A percentile compares a stretch with the other conserved stretches of the same genome.
phyloP scores from a whole-genome alignment of 2,329 filamentous ascomycete genomes.

The Pseudocercospora pini-densiflorae region DNA sequence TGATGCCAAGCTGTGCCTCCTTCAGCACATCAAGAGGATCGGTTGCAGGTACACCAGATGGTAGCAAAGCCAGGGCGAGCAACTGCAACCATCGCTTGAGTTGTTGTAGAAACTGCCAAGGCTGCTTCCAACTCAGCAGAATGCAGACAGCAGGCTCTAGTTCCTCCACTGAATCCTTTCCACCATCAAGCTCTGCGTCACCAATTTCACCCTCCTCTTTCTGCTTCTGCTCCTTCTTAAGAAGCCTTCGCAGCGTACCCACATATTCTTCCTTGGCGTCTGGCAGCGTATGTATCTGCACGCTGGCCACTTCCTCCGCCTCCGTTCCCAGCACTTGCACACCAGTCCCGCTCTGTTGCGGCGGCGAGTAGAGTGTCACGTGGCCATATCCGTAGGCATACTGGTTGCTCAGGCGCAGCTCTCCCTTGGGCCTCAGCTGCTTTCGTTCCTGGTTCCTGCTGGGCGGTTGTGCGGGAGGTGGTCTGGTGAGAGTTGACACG shows the following conservation, averaged over 20 bases:
- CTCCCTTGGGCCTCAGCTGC: slow-evolving; percentile 33
- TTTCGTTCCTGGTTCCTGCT: slow-evolving; percentile 31
- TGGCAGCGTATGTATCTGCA: slow-evolving; percentile 41
- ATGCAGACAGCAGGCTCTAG: slow-evolving; percentile 65
- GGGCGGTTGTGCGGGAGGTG: slow-evolving; percentile 34
- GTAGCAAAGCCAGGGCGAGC: slow-evolving; percentile 72
- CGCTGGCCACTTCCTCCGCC: slow-evolving; percentile 38
- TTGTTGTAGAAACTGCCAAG: slow-evolving; percentile 89
- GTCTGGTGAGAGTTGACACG: slow-evolving; percentile 34
- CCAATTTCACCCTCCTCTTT: slow-evolving; percentile 17
- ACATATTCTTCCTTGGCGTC: slow-evolving; percentile 38
- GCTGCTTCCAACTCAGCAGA: slow-evolving; percentile 93
- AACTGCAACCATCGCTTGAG: slow-evolving; percentile 88
- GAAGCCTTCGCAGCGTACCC: slow-evolving; percentile 32
- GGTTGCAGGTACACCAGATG: slow-evolving; percentile 60
- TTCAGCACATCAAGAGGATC: slow-evolving; percentile 84
- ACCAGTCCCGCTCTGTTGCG: slow-evolving; percentile 30
- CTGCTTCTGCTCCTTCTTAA: slow-evolving; percentile 27
- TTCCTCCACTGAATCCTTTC: slow-evolving; percentile 1
- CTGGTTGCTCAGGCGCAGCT: slow-evolving; percentile 39
- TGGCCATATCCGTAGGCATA: slow-evolving; percentile 43
- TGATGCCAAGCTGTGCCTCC: slow-evolving; percentile 86
- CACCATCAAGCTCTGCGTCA: slow-evolving; percentile 16
- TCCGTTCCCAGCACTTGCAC: slow-evolving; percentile 36
- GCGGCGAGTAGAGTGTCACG: slow-evolving; percentile 39